phyloP scores from a whole-genome alignment of 2,329 filamentous ascomycete species.

The Xylaria sp. region DNA sequence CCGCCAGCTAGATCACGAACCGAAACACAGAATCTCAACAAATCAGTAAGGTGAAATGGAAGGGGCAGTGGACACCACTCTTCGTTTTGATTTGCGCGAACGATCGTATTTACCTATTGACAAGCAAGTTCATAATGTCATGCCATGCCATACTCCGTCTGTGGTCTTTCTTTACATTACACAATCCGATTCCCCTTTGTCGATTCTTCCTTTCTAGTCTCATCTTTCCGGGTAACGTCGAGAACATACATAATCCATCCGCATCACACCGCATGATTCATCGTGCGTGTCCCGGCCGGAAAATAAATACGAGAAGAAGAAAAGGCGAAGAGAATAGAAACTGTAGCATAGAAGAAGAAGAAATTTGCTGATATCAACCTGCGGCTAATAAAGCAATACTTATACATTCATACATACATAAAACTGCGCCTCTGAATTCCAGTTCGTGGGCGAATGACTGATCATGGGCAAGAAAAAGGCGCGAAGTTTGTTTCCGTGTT shows the following conservation, averaged over 20 bases:
- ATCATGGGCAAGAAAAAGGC: not conserved
- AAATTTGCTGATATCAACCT: conserved; percentile 12
- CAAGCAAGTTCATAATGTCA: not conserved
- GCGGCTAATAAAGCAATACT: conserved; percentile 15
- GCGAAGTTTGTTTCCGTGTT: conserved; percentile 2
- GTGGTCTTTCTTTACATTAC: conserved; percentile 4
- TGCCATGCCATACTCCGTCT: not conserved
- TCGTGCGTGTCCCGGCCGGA: not conserved
- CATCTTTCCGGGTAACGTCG: not conserved
- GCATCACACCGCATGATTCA: not conserved
- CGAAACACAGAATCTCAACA: not conserved
- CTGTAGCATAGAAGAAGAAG: not conserved
- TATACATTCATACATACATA: conserved; percentile 30
- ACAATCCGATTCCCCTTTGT: conserved; percentile 1
- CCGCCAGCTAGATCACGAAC: not conserved
- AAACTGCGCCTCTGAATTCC: not conserved
- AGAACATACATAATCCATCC: not conserved
- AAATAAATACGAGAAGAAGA: not conserved
- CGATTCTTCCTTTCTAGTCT: not conserved
- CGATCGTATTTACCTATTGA: conserved; percentile 5
- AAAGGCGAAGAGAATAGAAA: not conserved
- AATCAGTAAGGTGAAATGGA: not conserved
- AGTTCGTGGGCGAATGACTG: not conserved
- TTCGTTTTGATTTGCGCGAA: not conserved
- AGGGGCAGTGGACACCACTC: not conserved